Base-by-base conservation (phyloP, 2,329 filamentous ascomycete species). In the Aotearoamyces nothofagi region DNA sequence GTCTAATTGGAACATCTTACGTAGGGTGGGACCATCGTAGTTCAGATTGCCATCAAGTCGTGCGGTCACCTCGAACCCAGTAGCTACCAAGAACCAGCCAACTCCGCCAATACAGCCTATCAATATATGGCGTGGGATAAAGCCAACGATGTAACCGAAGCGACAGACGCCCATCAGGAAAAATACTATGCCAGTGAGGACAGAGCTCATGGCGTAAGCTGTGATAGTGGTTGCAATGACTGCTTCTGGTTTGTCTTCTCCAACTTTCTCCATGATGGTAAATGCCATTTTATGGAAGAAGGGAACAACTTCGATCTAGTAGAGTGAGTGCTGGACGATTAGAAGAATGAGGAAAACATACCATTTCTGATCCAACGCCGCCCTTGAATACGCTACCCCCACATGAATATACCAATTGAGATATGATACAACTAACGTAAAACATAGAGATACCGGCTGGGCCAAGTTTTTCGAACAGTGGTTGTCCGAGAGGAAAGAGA, bases 271-370 rank as follows among this genome's bases (percentile, higher is more conserved):
- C 39, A 90, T 73, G 47, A 96, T 94, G 16, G 78, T 87, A 38
- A 77, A 74, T 1, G 90, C 86, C 87, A 98, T 98, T 46, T 87
- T 92, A 56, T 98, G 90, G 51, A 98, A 96, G 57, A 98, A 98
- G 0, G 87, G 90, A 1, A 98, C 87, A 1, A 96, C 87, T 56
- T 98, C 90, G 40, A 96, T 98, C 70, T 78, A 37, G n/a, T 16
- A 15, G 11, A 11, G 17, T 34, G 19, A 36, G 23, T 14, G 24
- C 16, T 28, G 8, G 7, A 17, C 12, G 15, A 17, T 12, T 15
- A 37, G 23, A 39, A 32, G 29, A 17, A 12, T 12, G 5, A 22
- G 22, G 12, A 32, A 17, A 8, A 53, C 64, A 40, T 55, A 77
- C 72, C 74, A 98, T 76, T 53, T 98, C 90, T 3, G 90, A 96